A percentile compares a stretch with the other conserved stretches of the same genome.
These are phyloP conservation scores for Penicillium concentricum DNA, from an alignment of 2,329 filamentous ascomycete genomes.

Conservation along the genomic window DNA sequence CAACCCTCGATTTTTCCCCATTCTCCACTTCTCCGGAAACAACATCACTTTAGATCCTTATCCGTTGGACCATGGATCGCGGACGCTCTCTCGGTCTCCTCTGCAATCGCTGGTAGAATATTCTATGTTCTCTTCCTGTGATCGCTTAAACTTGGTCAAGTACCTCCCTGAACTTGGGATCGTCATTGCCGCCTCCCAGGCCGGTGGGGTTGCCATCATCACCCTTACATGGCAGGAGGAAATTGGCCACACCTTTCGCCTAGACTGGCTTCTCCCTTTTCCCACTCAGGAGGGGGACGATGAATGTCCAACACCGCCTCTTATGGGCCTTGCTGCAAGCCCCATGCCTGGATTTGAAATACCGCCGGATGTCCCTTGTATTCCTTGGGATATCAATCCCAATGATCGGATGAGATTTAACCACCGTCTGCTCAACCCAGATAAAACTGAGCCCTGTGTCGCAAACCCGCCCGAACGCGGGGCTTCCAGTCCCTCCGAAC, in stretches of 20 bases:
- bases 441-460: neutral
- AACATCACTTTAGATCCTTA: conserved; percentile 40
- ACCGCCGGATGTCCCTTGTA: conserved; percentile 35
- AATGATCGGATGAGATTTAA: conserved; percentile 20
- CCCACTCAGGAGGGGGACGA: conserved; percentile 48
- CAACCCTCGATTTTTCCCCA: conserved; percentile 34
- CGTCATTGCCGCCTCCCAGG: conserved; percentile 57
- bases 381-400: conserved; percentile 26
- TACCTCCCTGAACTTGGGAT: conserved; percentile 60
- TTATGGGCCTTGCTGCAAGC: conserved; percentile 57
- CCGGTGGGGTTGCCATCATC: conserved; percentile 57
- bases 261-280: conserved; percentile 58
- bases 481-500: neutral
- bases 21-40: conserved; percentile 44
- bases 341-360: conserved; percentile 55
- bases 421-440: conserved; percentile 11
- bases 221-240: conserved; percentile 46
- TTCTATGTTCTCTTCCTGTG: conserved; percentile 28
- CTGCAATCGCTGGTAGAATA: conserved; percentile 30
- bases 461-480: neutral
- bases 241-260: conserved; percentile 49
- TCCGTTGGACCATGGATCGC: conserved; percentile 31
- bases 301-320: conserved; percentile 43
- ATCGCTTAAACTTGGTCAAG: conserved; percentile 58
- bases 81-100: conserved; percentile 32